Evolutionary conservation across 2,329 filamentous ascomycete species (phyloP).

Genomic region (Curvularia lunata): DNA sequence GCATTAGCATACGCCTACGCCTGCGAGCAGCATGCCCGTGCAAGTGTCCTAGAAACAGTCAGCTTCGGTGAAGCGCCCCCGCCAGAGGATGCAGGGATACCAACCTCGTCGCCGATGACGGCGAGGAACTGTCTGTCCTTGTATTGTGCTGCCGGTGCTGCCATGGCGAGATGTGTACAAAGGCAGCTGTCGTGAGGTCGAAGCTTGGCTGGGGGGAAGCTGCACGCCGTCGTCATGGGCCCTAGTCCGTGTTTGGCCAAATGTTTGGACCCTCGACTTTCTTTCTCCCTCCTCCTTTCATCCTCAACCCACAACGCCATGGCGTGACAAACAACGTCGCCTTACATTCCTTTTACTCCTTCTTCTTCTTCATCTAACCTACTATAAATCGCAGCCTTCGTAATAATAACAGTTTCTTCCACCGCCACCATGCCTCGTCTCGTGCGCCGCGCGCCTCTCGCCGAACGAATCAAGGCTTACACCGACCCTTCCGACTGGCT

Average conservation of each 20-base stretch:
- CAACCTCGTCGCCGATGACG: slow-evolving; percentile 95
- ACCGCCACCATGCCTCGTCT: slow-evolving; percentile 61
- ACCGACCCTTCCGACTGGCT: slow-evolving; percentile 89
- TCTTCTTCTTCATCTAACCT: neutral
- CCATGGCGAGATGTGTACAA: slow-evolving; percentile 55
- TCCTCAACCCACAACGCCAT: slow-evolving; percentile 27
- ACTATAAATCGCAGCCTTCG: neutral
- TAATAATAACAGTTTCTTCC: slow-evolving; percentile 3
- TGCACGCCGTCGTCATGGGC: slow-evolving; percentile 34
- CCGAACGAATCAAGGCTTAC: slow-evolving; percentile 78
- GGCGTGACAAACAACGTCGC: slow-evolving; percentile 26
- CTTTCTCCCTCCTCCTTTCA: slow-evolving; percentile 8
- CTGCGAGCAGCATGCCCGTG: slow-evolving; percentile 91
- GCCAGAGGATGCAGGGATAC: neutral
- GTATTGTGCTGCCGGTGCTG: slow-evolving; percentile 64
- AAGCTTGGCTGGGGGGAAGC: slow-evolving; percentile 28
- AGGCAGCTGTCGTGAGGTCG: slow-evolving; percentile 27
- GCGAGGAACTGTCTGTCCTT: slow-evolving; percentile 93
- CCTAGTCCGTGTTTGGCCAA: slow-evolving; percentile 32
- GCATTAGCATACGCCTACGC: slow-evolving; percentile 76
- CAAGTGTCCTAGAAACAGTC: slow-evolving; percentile 77
- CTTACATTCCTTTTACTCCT: neutral
- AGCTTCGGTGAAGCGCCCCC: slow-evolving; percentile 15
- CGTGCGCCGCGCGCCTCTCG: slow-evolving; percentile 79
- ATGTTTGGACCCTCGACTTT: slow-evolving; percentile 26